Evolutionary conservation across 306 rosid species (phyloP).

Genomic region (Trifolium pratense): DNA sequence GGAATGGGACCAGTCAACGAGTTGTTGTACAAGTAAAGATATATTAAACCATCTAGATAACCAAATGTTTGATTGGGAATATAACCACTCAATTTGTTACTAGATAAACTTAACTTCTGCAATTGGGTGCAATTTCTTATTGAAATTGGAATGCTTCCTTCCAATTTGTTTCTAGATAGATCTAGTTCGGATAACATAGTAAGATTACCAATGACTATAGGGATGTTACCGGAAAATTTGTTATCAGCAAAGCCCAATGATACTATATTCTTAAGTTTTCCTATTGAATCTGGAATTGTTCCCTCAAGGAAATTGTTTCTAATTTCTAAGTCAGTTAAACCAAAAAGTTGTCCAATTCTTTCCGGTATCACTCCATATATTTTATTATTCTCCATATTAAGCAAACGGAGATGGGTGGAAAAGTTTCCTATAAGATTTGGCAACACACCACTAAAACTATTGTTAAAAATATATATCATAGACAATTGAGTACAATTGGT

Average conservation of each 20-base stretch:
- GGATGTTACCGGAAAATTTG: conserved; percentile 18
- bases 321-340: not conserved
- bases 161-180: too few species aligned
- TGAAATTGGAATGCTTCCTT: too few species aligned
- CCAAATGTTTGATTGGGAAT: too few species aligned
- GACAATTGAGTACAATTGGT: conserved; percentile 36
- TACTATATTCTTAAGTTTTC: conserved; percentile 31
- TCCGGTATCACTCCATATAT: conserved; percentile 41
- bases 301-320: conserved; percentile 31
- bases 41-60: too few species aligned
- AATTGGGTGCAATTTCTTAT: not conserved
- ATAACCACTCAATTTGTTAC: too few species aligned
- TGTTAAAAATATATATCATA: rapidly evolving
- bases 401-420: not conserved
- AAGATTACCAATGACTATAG: not conserved
- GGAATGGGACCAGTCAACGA: conserved; percentile 40
- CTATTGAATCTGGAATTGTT: conserved; percentile 40
- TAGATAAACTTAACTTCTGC: not conserved
- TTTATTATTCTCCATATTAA: not conserved
- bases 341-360: conserved; percentile 30
- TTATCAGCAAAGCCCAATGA: not conserved
- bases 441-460: conserved; percentile 35
- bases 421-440: conserved; percentile 37
- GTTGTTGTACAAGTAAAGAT: not conserved
- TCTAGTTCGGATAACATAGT: not conserved